A percentile compares a stretch with the other conserved stretches of the same genome.
phyloP scores from a whole-genome alignment of 805 yeast species.

The Isabelozyma gotoi region DNA sequence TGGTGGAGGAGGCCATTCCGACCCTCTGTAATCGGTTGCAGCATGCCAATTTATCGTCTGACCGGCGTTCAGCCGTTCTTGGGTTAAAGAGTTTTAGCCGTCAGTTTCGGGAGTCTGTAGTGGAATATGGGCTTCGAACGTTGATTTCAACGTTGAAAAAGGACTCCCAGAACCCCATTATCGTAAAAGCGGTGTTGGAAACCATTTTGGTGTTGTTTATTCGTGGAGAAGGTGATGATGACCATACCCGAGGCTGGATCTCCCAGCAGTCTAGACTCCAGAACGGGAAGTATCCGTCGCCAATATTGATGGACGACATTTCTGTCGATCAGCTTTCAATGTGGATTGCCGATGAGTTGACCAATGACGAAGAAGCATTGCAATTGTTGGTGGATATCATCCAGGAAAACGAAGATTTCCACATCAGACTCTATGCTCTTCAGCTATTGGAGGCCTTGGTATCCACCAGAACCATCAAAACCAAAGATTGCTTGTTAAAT shows the following conservation, averaged over 20 bases:
- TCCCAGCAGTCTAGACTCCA: slow-evolving; percentile 71
- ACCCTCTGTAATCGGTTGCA: slow-evolving; percentile 84
- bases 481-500: slow-evolving; percentile 70
- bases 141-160: slow-evolving; percentile 62
- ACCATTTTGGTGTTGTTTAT: slow-evolving; percentile 80
- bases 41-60: slow-evolving; percentile 78
- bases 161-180: slow-evolving; percentile 68
- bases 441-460: slow-evolving; percentile 84
- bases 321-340: slow-evolving; percentile 81
- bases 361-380: slow-evolving; percentile 47
- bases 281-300: slow-evolving; percentile 79
- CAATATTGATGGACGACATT: slow-evolving; percentile 55
- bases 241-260: slow-evolving; percentile 67
- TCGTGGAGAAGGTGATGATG: slow-evolving; percentile 62
- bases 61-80: slow-evolving; percentile 86
- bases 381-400: slow-evolving; percentile 40
- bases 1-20: slow-evolving; percentile 81
- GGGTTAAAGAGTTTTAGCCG: slow-evolving; percentile 87
- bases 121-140: slow-evolving; percentile 80
- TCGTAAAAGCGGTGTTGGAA: slow-evolving; percentile 79
- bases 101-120: slow-evolving; percentile 85
- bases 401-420: slow-evolving; percentile 61
- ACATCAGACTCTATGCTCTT: slow-evolving; percentile 73
- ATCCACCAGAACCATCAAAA: slow-evolving; percentile 68
- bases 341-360: slow-evolving; percentile 94